A percentile compares a stretch with the other conserved stretches of the same genome.
phyloP scores from a whole-genome alignment of 305 asterid genomes.

The Solanum hybrid region DNA sequence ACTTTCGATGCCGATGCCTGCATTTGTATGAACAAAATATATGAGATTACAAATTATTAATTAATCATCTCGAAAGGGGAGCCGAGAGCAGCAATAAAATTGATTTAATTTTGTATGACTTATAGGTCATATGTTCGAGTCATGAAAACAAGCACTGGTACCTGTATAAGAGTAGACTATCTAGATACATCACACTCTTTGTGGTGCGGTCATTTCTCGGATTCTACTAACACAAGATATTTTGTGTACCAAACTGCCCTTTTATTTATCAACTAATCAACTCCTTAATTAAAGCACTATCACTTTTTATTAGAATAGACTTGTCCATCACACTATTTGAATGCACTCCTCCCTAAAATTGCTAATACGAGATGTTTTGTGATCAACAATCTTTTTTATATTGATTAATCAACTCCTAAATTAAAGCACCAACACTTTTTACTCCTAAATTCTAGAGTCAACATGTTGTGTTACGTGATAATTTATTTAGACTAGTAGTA shows the following conservation, averaged over 20 bases:
- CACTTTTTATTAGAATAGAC: not conserved
- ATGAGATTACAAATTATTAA: not conserved
- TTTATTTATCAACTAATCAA: not conserved
- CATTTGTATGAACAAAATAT: not conserved
- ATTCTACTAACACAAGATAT: accelerated
- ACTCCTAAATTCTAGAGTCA: not conserved
- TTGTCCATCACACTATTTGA: not conserved
- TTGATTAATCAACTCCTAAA: not conserved
- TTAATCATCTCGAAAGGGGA: not conserved
- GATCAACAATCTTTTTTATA: not conserved
- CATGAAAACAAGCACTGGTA: not conserved
- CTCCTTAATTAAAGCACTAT: not conserved
- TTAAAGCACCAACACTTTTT: not conserved
- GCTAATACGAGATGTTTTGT: not conserved
- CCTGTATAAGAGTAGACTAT: not conserved
- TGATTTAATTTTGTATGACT: not conserved
- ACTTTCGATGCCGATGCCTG: slow-evolving; percentile 84
- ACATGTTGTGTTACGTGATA: not conserved
- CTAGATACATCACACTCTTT: not conserved
- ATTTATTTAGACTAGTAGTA: not conserved
- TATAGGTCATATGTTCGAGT: not conserved
- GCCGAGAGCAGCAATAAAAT: not conserved
- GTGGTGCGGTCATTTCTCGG: not conserved
- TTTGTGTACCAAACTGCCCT: too few relatives aligned
- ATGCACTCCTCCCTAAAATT: not conserved